Evolutionary conservation across 495 filamentous ascomycete species (phyloP).

Genomic region (Patellaria atrata): DNA sequence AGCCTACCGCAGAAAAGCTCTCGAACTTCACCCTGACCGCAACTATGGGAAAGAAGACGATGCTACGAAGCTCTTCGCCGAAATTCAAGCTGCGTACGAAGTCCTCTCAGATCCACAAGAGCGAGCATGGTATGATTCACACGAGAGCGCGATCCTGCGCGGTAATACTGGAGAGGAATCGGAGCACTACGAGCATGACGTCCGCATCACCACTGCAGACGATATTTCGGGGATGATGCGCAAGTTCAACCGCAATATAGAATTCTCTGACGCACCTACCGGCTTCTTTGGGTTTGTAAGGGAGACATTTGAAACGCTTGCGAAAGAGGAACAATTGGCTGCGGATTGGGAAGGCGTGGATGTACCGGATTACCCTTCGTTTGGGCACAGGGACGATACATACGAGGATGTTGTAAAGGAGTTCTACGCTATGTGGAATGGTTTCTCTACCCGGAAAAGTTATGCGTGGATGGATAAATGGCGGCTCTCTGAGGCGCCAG

Average conservation of each 20-base stretch:
- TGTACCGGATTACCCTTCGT: constrained; percentile 55
- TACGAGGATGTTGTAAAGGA: constrained; percentile 57
- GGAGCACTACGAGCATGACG: constrained; percentile 48
- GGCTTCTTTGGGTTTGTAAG: constrained; percentile 75
- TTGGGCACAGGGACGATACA: constrained; percentile 52
- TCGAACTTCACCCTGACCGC: constrained; percentile 89
- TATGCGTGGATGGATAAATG: constrained; percentile 86
- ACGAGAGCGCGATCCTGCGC: constrained; percentile 68
- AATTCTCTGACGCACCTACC: constrained; percentile 55
- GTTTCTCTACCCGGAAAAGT: constrained; percentile 69
- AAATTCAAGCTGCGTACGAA: constrained; percentile 86
- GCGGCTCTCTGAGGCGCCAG: constrained; percentile 68
- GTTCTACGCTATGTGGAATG: constrained; percentile 73
- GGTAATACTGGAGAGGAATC: constrained; percentile 28
- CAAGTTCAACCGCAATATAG: constrained; percentile 59
- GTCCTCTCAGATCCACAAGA: constrained; percentile 91
- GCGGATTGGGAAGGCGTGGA: constrained; percentile 50
- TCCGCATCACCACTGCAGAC: constrained; percentile 56
- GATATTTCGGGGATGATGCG: constrained; percentile 62
- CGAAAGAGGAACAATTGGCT: constrained; percentile 62
- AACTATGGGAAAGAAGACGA: constrained; percentile 78
- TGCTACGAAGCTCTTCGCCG: constrained; percentile 73
- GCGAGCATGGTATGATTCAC: constrained; percentile 93
- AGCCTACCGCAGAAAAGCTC: constrained; percentile 76
- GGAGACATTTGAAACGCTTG: constrained; percentile 63